Conservation (phyloP, 805 yeast genomes). For the Ogataea naganishii region DNA sequence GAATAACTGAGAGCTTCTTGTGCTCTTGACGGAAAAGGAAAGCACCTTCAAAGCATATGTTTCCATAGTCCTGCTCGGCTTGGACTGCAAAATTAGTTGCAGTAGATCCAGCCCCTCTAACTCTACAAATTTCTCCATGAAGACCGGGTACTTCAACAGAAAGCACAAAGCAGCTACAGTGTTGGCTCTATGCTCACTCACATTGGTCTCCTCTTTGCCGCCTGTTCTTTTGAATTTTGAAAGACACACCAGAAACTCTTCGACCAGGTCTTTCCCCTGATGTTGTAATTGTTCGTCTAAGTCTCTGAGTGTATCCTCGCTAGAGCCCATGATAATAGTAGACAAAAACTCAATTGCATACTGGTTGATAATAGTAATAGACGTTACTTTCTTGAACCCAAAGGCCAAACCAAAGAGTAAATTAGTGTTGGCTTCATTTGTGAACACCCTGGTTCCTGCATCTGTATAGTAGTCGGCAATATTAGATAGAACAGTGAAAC, state of each 20-base stretch:
- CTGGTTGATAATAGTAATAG: slow-evolving; percentile 6
- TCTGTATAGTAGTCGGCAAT: not conserved
- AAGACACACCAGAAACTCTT: slow-evolving; percentile 5
- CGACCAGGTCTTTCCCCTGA: slow-evolving; percentile 4
- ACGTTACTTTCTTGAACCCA: slow-evolving; percentile 1
- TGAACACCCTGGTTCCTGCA: not conserved
- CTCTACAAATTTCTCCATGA: too few relatives aligned
- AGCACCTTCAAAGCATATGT: slow-evolving; percentile 8
- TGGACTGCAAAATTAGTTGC: too few relatives aligned
- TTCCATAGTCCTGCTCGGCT: too few relatives aligned
- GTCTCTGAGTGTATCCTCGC: not conserved
- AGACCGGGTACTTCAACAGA: too few relatives aligned
- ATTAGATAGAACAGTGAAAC: not conserved
- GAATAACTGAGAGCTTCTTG: slow-evolving; percentile 2
- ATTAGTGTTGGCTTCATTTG: slow-evolving; percentile 2
- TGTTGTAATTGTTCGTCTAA: slow-evolving; percentile 1
- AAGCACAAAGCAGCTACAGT: too few relatives aligned
- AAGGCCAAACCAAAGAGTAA: slow-evolving; percentile 3
- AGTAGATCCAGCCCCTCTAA: too few relatives aligned
- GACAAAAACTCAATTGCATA: slow-evolving; percentile 10
- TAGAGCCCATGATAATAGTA: slow-evolving; percentile 4
- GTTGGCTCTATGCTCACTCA: too few relatives aligned
- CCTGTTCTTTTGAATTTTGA: slow-evolving; percentile 7
- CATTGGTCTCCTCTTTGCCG: not conserved
- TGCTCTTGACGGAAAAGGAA: slow-evolving; percentile 3